Base-by-base conservation (phyloP, 2,329 filamentous ascomycete genomes). In the Monosporascus sp. region DNA sequence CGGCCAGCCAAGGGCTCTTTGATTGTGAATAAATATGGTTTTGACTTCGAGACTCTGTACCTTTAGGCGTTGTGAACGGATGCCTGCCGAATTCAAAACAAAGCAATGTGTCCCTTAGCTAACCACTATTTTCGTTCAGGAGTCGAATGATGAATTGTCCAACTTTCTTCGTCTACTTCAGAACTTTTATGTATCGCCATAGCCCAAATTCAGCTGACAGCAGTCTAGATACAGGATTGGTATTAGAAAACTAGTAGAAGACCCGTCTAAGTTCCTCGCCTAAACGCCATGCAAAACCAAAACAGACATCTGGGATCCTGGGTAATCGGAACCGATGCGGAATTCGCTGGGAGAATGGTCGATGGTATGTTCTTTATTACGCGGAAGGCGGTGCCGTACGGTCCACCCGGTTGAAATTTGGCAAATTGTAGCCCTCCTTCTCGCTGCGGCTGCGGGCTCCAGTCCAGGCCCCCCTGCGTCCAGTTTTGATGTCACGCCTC, bases 401-500 rank as follows among this genome's bases (percentile, higher is more conserved):
- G 5, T 46, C 20, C 24, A 46, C 42, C 42, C 42, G 22, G 14
- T 46, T 46, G 42, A 46, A 46, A 17, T 18, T 27, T 15, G 42
- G 42, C 14, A 46, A 27, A 4, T 46, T 27, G 14, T 8, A 17
- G 20, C 42, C 24, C 3, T 15, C 42, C 22, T 46, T 46, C 20
- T 25, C 22, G 5, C 42, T 3, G 15, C 25, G 17, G 14, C 1
- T 1, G 22, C 25, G 24, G 11, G 5, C 22, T 25, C 22, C 42
- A 20, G 6, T n/a, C 22, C 11, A 17, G 11, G 20, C 62, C 17
- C 60, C 58, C 54, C 67, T 70, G 49, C 68, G 62, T 27, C 72
- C 72, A 1, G 65, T 74, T 41, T 62, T 65, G 25, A 84, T 69
- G 56, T 85, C 81, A 54, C 82, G 68, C 48, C 78, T 66, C 41